These are phyloP conservation scores for Talaromyces thailandensis DNA, from an alignment of 495 filamentous ascomycete species.

Conservation along the genomic window DNA sequence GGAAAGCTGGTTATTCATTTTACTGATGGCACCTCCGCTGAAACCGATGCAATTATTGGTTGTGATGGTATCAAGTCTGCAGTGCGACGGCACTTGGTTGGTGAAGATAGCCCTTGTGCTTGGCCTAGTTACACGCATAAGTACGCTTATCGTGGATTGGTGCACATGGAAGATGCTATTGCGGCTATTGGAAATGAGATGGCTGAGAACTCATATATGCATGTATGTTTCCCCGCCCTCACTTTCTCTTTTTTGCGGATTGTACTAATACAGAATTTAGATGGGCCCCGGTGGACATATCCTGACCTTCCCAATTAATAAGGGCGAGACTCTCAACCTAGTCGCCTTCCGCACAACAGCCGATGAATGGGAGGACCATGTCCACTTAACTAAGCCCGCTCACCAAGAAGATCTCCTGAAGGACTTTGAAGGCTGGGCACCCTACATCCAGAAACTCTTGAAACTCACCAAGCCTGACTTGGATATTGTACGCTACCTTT, in stretches of 20 bases:
- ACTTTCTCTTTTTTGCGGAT: neutral
- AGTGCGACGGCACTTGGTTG: constrained; percentile 32
- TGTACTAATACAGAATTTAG: constrained; percentile 7
- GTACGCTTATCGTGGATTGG: constrained; percentile 40
- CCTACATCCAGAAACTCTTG: constrained; percentile 16
- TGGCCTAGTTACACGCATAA: constrained; percentile 39
- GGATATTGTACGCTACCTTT: constrained; percentile 12
- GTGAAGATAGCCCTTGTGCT: constrained; percentile 23
- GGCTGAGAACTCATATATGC: constrained; percentile 34
- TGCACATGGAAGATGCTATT: constrained; percentile 42
- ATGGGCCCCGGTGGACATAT: constrained; percentile 38
- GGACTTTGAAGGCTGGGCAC: constrained; percentile 30
- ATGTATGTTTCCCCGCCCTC: constrained; percentile 11
- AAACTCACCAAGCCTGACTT: constrained; percentile 15
- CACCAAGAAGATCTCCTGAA: constrained; percentile 22
- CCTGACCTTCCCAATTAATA: constrained; percentile 39
- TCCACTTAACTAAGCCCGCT: constrained; percentile 18
- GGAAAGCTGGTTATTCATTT: neutral
- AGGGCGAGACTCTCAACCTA: constrained; percentile 32
- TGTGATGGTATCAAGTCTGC: constrained; percentile 53
- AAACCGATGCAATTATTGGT: constrained; percentile 40
- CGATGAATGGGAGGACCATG: constrained; percentile 26
- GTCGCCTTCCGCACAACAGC: constrained; percentile 25
- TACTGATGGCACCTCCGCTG: constrained; percentile 19
- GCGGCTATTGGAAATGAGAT: constrained; percentile 38